Conservation (phyloP, 2,329 filamentous ascomycete species). For the Cytospora paraplurivora region DNA sequence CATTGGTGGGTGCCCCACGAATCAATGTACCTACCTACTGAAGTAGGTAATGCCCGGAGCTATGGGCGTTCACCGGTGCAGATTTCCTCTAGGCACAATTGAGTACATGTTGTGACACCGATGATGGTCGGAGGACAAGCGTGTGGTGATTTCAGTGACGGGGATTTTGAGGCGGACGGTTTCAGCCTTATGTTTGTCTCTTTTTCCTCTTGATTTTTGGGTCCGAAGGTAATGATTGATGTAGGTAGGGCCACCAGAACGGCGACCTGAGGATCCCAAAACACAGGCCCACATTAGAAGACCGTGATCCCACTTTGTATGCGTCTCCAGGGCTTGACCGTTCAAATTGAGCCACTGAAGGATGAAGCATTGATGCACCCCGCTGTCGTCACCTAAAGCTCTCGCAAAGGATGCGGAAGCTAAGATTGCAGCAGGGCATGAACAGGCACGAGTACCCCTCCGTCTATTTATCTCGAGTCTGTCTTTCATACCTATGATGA, state of each 20-base stretch:
- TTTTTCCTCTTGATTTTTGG: conserved; percentile 1
- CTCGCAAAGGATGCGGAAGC: conserved; percentile 9
- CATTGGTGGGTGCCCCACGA: background rate
- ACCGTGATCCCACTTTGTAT: conserved; percentile 2
- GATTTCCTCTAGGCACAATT: background rate
- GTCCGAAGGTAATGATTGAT: background rate
- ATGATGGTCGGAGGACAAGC: conserved; percentile 2
- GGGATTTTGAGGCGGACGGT: conserved; percentile 7
- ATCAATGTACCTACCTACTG: background rate
- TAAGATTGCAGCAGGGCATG: conserved; percentile 4
- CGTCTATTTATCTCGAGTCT: too few species aligned
- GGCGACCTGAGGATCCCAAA: conserved; percentile 9
- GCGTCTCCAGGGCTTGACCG: conserved; percentile 1
- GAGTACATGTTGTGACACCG: conserved; percentile 1
- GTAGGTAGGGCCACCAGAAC: background rate
- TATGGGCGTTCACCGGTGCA: conserved; percentile 2
- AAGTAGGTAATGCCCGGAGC: background rate
- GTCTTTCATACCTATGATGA: too few species aligned
- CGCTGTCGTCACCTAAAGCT: conserved; percentile 17
- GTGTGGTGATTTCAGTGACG: background rate
- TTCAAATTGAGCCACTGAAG: background rate
- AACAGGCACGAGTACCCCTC: background rate
- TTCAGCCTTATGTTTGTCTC: conserved; percentile 18
- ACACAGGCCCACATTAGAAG: background rate
- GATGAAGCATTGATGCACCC: conserved; percentile 10